A percentile compares a stretch with the other conserved stretches of the same genome.
phyloP scores from a whole-genome alignment of 164 flowering plant genomes.

The Aristolochia californica region DNA sequence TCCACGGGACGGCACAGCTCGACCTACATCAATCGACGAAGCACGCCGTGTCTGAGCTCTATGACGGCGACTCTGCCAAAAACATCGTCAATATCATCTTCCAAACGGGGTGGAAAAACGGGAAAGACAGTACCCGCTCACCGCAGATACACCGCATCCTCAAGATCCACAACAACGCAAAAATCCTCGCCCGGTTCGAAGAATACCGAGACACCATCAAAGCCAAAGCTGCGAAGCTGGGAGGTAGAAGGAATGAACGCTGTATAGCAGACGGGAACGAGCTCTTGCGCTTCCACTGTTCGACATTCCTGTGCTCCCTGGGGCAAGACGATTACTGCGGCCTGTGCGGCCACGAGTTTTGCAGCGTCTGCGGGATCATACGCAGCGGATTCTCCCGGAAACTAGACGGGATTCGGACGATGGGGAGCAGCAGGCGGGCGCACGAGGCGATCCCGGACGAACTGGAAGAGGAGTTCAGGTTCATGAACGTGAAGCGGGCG shows the following conservation, averaged over 20 bases:
- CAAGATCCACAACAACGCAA: constrained; percentile 65
- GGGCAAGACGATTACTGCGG: constrained; percentile 47
- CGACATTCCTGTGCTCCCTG: constrained; percentile 58
- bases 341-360: constrained; percentile 42
- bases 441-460: constrained; percentile 71
- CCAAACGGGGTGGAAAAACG: constrained; percentile 46
- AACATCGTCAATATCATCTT: constrained; percentile 77
- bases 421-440: constrained; percentile 53
- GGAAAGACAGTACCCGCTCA: constrained; percentile 1
- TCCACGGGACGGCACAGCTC: constrained; percentile 35
- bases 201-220: constrained; percentile 64
- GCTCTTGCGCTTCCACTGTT: constrained; percentile 66
- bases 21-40: constrained; percentile 53
- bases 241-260: constrained; percentile 38
- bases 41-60: constrained; percentile 72
- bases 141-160: constrained; percentile 45
- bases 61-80: constrained; percentile 54
- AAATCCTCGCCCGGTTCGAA: constrained; percentile 52
- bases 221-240: constrained; percentile 28
- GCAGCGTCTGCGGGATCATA: constrained; percentile 71
- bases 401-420: constrained; percentile 68
- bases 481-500: constrained; percentile 76
- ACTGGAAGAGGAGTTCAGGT: constrained; percentile 65
- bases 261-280: constrained; percentile 89
- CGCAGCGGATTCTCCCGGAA: constrained; percentile 65